Evolutionary conservation across 78 protist species (phyloP).

Genomic region (Bigelowiella natans): DNA sequence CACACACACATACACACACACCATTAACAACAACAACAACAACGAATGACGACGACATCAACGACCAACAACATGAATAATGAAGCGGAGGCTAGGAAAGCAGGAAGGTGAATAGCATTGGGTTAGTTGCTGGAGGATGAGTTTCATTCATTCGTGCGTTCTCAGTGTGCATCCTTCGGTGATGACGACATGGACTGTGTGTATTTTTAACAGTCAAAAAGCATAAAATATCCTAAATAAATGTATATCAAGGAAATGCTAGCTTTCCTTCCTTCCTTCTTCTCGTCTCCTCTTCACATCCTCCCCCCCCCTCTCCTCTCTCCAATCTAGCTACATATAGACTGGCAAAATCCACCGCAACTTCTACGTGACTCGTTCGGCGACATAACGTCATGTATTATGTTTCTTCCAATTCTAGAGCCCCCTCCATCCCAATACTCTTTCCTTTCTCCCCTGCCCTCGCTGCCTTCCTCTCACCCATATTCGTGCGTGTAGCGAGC

Average conservation of each 20-base stretch:
- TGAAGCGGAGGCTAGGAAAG: no score
- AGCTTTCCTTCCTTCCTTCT: not conserved
- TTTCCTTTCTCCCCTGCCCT: not conserved
- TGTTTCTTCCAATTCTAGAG: not conserved
- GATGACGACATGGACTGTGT: not conserved
- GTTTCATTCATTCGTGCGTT: not conserved
- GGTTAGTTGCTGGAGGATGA: no score
- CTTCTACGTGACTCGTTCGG: not conserved
- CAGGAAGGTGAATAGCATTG: no score
- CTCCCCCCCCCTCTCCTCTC: not conserved
- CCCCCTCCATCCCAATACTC: not conserved
- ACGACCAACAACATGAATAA: no score
- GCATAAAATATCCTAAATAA: not conserved
- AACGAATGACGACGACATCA: no score
- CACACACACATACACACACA: no score
- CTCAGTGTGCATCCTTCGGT: not conserved
- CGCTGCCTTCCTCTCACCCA: not conserved
- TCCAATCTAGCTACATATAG: not conserved
- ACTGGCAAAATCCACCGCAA: not conserved
- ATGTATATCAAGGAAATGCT: not conserved
- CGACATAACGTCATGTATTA: not conserved
- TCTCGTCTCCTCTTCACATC: not conserved
- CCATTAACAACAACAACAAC: no score
- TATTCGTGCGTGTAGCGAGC: no score
- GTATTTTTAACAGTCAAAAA: not conserved